Percentiles rank a stretch among this genome's conserved stretches.
These are phyloP conservation scores for Vigna reflexopilosa DNA, from an alignment of 306 rosid genomes.

Conservation along the genomic window DNA sequence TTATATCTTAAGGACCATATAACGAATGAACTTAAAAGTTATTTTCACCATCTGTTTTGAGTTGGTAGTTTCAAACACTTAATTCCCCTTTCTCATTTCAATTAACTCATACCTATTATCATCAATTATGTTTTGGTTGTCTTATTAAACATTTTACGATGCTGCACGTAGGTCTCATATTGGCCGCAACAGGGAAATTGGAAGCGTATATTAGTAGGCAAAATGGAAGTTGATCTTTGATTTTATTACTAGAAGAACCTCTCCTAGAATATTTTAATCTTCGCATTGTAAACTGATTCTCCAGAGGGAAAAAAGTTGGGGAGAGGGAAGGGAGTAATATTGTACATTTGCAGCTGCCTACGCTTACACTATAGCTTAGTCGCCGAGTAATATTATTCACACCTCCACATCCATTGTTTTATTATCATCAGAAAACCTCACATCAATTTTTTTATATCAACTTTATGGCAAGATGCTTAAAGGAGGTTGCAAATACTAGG, in stretches of 20 bases:
- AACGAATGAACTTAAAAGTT: slow-evolving; percentile 10
- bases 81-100: background rate
- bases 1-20: background rate
- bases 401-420: slow-evolving; percentile 25
- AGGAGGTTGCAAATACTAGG: slow-evolving; percentile 37
- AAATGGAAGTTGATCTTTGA: slow-evolving; percentile 61
- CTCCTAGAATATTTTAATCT: slow-evolving; percentile 4
- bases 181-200: slow-evolving; percentile 88
- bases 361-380: slow-evolving; percentile 23
- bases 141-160: slow-evolving; percentile 22
- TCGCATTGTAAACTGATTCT: slow-evolving; percentile 46
- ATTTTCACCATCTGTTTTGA: slow-evolving; percentile 15
- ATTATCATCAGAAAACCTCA: background rate
- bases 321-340: slow-evolving; percentile 29
- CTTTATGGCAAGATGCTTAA: slow-evolving; percentile 19
- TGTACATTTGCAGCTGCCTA: slow-evolving; percentile 28
- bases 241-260: slow-evolving; percentile 12
- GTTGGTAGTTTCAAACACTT: background rate
- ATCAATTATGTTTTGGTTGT: slow-evolving; percentile 22
- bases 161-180: slow-evolving; percentile 74
- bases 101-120: background rate
- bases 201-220: slow-evolving; percentile 61
- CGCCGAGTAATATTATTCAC: slow-evolving; percentile 29
- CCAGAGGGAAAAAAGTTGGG: slow-evolving; percentile 17
- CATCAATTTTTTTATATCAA: slow-evolving; percentile 9